Conservation (phyloP, 2,329 filamentous ascomycete species). For the Fusarium floridanum region DNA sequence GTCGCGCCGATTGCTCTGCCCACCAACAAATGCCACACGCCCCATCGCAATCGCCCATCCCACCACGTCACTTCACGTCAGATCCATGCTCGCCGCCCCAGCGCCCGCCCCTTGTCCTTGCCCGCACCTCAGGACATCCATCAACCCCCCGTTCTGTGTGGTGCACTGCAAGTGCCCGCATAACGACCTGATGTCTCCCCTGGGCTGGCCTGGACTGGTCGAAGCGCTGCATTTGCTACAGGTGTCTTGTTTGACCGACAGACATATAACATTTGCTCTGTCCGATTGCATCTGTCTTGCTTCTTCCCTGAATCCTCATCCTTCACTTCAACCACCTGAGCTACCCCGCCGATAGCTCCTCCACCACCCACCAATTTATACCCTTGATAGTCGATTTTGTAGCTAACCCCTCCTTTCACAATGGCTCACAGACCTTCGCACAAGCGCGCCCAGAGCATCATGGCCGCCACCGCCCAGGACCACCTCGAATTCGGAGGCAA, state of each 20-base stretch:
- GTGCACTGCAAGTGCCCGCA: conserved; percentile 43
- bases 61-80: conserved; percentile 49
- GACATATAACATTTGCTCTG: conserved; percentile 39
- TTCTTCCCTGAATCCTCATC: conserved; percentile 26
- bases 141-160: conserved; percentile 33
- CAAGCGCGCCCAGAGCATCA: conserved; percentile 56
- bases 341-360: conserved; percentile 40
- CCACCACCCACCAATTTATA: conserved; percentile 16
- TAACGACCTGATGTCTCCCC: conserved; percentile 35
- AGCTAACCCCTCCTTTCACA: conserved; percentile 43
- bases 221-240: conserved; percentile 13
- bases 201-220: conserved; percentile 5
- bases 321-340: conserved; percentile 30
- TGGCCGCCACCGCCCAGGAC: conserved; percentile 80
- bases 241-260: conserved; percentile 21
- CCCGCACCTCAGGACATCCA: conserved; percentile 24
- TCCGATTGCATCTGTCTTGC: conserved; percentile 19
- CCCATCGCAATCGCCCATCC: conserved; percentile 42
- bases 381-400: conserved; percentile 13
- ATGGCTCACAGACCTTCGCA: conserved; percentile 51
- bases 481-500: conserved; percentile 83
- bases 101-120: conserved; percentile 38
- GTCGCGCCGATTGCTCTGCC: conserved; percentile 42
- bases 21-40: conserved; percentile 42
- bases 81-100: conserved; percentile 41